A percentile compares a stretch with the other conserved stretches of the same genome.
Evolutionary conservation across 129 eudicot genomes (phyloP).

Genomic region (Ambrosia trifida): DNA sequence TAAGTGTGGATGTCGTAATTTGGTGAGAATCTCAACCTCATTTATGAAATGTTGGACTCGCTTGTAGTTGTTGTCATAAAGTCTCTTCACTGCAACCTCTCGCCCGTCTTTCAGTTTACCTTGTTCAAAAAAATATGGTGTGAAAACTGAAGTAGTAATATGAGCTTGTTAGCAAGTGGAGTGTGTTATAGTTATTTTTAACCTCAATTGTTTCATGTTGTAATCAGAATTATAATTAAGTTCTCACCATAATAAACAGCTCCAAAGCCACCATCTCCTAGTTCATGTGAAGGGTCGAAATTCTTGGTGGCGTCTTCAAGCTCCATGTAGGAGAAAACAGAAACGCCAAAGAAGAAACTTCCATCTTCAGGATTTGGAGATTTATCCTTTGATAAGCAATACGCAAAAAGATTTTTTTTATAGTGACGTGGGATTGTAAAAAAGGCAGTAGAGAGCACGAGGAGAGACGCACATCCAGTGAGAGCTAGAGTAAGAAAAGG

Average conservation of each 20-base stretch:
- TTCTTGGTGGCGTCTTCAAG: slow-evolving; percentile 57
- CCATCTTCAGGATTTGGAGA: slow-evolving; percentile 34
- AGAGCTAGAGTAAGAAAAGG: slow-evolving; percentile 31
- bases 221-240: neutral
- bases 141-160: neutral
- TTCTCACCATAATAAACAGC: slow-evolving; percentile 56
- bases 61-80: slow-evolving; percentile 57
- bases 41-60: slow-evolving; percentile 65
- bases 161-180: neutral
- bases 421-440: slow-evolving; percentile 29
- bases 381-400: slow-evolving; percentile 19
- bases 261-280: slow-evolving; percentile 73
- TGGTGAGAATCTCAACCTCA: slow-evolving; percentile 57
- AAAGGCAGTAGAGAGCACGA: slow-evolving; percentile 21
- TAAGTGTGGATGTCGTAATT: slow-evolving; percentile 53
- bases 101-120: slow-evolving; percentile 64
- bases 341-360: slow-evolving; percentile 41
- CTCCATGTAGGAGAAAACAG: slow-evolving; percentile 52
- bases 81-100: slow-evolving; percentile 72
- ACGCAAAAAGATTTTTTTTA: slow-evolving; percentile 18
- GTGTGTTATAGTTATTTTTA: neutral
- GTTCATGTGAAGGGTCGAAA: slow-evolving; percentile 40
- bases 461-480: slow-evolving; percentile 28
- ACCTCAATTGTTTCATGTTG: neutral
- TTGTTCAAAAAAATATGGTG: slow-evolving; percentile 18